Base-by-base conservation (phyloP, 306 rosid genomes). In the Rubus parviflorus region DNA sequence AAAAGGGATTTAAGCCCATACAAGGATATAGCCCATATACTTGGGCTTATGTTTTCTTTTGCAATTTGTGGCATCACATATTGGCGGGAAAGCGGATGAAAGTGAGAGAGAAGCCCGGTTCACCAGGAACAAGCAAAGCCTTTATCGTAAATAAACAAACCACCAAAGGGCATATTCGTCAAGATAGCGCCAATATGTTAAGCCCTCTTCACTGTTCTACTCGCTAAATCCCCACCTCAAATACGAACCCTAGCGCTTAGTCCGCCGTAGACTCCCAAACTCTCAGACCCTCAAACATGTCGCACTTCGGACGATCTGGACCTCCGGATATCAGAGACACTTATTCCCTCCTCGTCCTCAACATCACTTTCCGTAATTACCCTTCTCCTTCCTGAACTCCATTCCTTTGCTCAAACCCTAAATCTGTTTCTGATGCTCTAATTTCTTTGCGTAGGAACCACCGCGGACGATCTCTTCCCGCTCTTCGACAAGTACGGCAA, bases 271-370 rank as follows among this genome's bases (percentile, higher is more conserved):
- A 42, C 57, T 23, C 72, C 16, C 53, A 4, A 8, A 14, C 9
- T 3, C 54, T 6, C 7, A 40, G 56, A 22, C 71, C 3, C 65
- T 9, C 70, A 48, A 51, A 68, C 48, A 90, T 90, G 95, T 90
- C 95, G 79, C 95, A 90, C 87, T 90, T 90, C 41, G 95, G 95
- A 8, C 87, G 95, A 86, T 81, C 95, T 8, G 95, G 95, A 30
- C 95, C 95, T 57, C 95, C 95, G 5, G 95, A 90, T 78, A 90
- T 90, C 89, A 86, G 90, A 85, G 95, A 90, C 74, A 88, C 95
- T 68, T 90, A 86, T 78, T 90, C 95, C 5, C 95, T 90, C 40
- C 95, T 90, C 77, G 95, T 90, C 71, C 95, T 90, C 88, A 90
- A 90, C 82, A 90, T 90, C 77, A 88, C 95, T 62, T 90, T 90